These are phyloP conservation scores for Globisporangium recalcitrans DNA, from an alignment of 352 stramenopile species.

Conservation along the genomic window DNA sequence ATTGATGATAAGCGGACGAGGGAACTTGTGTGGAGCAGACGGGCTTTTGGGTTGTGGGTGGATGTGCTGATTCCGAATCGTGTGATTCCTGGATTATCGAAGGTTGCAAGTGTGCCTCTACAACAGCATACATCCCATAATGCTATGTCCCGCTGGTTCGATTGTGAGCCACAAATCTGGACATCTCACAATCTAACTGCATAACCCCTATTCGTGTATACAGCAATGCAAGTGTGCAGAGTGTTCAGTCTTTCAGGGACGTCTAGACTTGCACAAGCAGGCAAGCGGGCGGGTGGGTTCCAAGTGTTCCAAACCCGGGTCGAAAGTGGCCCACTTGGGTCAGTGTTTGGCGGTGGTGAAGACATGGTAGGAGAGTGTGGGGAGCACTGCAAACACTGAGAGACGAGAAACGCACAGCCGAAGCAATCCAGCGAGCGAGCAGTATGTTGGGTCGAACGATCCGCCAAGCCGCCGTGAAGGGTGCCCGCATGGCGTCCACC, in stretches of 20 bases:
- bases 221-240: no score
- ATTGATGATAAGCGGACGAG: not conserved
- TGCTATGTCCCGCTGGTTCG: no score
- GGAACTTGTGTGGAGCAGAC: not conserved
- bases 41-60: not conserved
- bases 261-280: no score
- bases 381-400: not conserved
- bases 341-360: constrained; percentile 5
- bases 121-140: no score
- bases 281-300: not conserved
- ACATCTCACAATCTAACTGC: no score
- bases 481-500: constrained; percentile 45
- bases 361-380: not conserved
- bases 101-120: no score
- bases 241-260: no score
- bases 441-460: constrained; percentile 57
- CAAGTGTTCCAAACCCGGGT: not conserved
- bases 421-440: not conserved
- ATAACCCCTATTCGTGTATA: no score
- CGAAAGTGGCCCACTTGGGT: not conserved
- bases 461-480: constrained; percentile 35
- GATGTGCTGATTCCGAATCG: not conserved
- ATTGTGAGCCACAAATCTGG: no score
- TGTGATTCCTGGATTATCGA: no score
- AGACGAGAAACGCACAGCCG: constrained; percentile 2